Percentiles rank a stretch among this genome's conserved stretches.
phyloP scores from a whole-genome alignment of 768 basidiomycete genomes.

The Calocybe indica region DNA sequence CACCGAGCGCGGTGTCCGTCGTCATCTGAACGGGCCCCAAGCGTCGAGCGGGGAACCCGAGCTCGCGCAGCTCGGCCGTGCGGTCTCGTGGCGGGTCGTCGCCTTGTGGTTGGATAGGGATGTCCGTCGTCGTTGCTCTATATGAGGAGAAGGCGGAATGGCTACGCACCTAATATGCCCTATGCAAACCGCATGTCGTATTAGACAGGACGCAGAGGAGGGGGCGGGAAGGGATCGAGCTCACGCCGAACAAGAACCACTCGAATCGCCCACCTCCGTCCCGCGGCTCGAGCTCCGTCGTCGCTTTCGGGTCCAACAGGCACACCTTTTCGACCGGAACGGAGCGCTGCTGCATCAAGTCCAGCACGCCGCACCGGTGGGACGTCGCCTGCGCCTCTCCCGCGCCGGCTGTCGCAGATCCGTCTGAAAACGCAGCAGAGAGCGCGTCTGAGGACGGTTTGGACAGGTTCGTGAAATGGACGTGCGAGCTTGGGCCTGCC shows the following conservation, averaged over 20 bases:
- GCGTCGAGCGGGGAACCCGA: conserved; percentile 85
- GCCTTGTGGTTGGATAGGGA: conserved; percentile 35
- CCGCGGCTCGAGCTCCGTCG: conserved; percentile 58
- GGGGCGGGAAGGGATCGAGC: conserved; percentile 13
- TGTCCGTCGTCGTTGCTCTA: background rate
- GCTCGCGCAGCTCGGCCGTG: conserved; percentile 77
- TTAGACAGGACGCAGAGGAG: background rate
- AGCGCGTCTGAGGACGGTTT: conserved; percentile 58
- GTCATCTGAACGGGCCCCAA: conserved; percentile 95
- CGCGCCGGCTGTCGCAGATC: background rate
- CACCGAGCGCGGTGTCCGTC: conserved; percentile 93
- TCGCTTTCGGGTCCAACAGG: conserved; percentile 89
- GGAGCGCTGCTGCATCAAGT: conserved; percentile 44
- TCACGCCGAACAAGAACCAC: conserved; percentile 88
- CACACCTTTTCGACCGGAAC: conserved; percentile 64
- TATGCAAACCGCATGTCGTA: conserved; percentile 13
- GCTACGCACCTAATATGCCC: conserved; percentile 55
- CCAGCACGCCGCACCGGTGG: conserved; percentile 47
- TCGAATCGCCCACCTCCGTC: conserved; percentile 75
- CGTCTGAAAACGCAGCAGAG: conserved; percentile 18
- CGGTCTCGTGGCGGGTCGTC: conserved; percentile 96
- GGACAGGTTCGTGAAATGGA: conserved; percentile 88
- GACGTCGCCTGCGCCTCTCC: conserved; percentile 33
- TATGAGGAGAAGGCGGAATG: background rate
- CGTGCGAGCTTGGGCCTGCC: conserved; percentile 55